phyloP scores from a whole-genome alignment of 1,139 yeast genomes.

The Lizanozyma gosingica region DNA sequence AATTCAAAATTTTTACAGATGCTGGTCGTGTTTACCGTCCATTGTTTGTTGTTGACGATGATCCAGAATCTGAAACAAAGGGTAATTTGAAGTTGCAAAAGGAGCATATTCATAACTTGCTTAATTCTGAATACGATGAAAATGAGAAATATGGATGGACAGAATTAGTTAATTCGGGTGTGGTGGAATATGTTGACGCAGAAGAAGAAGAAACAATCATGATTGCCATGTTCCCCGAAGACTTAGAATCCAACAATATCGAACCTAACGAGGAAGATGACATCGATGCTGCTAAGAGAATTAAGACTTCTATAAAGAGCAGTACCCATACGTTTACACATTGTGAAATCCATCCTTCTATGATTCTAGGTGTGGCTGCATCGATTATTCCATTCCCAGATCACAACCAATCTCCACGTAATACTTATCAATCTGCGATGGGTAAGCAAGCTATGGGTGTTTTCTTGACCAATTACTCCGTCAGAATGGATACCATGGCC shows the following conservation, averaged over 20 bases:
- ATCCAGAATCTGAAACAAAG: conserved; percentile 61
- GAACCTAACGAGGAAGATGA: conserved; percentile 39
- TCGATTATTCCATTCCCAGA: conserved; percentile 99
- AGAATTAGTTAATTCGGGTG: conserved; percentile 73
- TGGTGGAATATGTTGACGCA: conserved; percentile 92
- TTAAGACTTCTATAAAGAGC: conserved; percentile 58
- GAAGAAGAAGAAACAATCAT: conserved; percentile 96
- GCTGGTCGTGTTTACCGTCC: conserved; percentile 99
- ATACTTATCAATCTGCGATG: conserved; percentile 98
- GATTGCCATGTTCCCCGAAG: conserved; percentile 99
- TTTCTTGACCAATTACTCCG: conserved; percentile 89
- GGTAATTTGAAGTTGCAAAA: conserved; percentile 80
- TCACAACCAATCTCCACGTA: conserved; percentile 99
- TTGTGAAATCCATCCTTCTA: conserved; percentile 97
- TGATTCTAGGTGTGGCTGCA: conserved; percentile 98
- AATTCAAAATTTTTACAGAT: conserved; percentile 91
- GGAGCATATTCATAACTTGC: conserved; percentile 67
- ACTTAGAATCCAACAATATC: conserved; percentile 57
- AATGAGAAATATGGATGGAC: conserved; percentile 74
- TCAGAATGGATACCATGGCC: conserved; percentile 99
- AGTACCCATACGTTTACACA: conserved; percentile 88
- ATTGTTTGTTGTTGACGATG: conserved; percentile 81
- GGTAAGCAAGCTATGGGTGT: conserved; percentile 99
- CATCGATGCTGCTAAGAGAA: conserved; percentile 78
- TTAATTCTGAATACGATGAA: conserved; percentile 48